Evolutionary conservation across 1,139 yeast species (phyloP).

Genomic region (Geotrichum australiense): DNA sequence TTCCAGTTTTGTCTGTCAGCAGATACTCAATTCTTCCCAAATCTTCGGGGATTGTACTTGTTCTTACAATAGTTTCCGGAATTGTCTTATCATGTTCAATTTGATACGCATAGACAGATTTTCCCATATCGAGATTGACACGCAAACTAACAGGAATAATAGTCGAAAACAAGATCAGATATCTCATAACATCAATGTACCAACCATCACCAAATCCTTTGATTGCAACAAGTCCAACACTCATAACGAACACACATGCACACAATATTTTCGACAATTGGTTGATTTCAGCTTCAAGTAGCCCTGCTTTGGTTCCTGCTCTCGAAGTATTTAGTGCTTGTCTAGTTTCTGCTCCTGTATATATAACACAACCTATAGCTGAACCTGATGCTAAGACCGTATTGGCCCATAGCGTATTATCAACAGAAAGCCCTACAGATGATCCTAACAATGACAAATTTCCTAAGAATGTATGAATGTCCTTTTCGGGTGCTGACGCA

Average conservation of each 20-base stretch:
- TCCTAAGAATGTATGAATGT: conserved; percentile 80
- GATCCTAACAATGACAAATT: conserved; percentile 51
- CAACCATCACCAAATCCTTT: conserved; percentile 72
- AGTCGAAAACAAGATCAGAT: conserved; percentile 83
- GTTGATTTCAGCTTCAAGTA: conserved; percentile 86
- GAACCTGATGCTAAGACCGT: conserved; percentile 93
- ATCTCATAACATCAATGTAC: conserved; percentile 87
- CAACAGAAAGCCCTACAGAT: conserved; percentile 66
- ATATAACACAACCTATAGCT: conserved; percentile 78
- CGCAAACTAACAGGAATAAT: conserved; percentile 94
- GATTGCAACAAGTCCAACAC: conserved; percentile 68
- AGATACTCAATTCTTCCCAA: conserved; percentile 91
- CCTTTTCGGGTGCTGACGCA: conserved; percentile 73
- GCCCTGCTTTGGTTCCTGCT: conserved; percentile 85
- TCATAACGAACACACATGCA: conserved; percentile 71
- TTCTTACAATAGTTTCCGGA: conserved; percentile 84
- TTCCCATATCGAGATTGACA: conserved; percentile 91
- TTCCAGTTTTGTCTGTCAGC: conserved; percentile 93
- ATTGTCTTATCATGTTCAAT: conserved; percentile 82
- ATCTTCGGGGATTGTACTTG: conserved; percentile 97
- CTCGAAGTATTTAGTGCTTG: conserved; percentile 89
- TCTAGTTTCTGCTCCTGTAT: conserved; percentile 89
- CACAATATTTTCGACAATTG: conserved; percentile 81
- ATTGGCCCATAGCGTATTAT: conserved; percentile 96
- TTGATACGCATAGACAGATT: conserved; percentile 92